Base-by-base conservation (phyloP, 2,329 filamentous ascomycete species). In the Diaporthe nobilis region DNA sequence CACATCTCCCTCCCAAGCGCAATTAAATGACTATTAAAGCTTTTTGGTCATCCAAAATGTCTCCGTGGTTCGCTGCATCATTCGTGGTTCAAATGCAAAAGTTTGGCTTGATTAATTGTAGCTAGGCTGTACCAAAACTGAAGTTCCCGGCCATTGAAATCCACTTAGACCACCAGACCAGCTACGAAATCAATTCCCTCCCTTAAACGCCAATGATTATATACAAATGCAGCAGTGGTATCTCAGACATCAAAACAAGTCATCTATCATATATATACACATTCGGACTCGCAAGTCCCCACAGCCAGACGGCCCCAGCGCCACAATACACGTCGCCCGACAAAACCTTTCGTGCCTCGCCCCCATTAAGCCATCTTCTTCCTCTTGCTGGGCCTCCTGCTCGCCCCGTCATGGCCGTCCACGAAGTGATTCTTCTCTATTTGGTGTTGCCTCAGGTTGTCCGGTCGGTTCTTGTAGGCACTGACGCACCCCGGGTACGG, bases 381-480 rank as follows among this genome's bases (percentile, higher is more conserved):
- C 79, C 87, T 84, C 82, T 90, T 90, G 49, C 80, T 84, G 2
- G 86, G 85, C 75, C 87, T 82, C 72, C 84, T 80, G 17, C 71
- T 77, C 5, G 76, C 75, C 68, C 80, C 81, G n/a, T 83, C 82
- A 34, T 87, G 85, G 4, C 83, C 84, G 13, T 86, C 84, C n/a
- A 89, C 84, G 77, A 88, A 90, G 77, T 91, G 89, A 0, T 85
- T 85, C 83, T 90, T 90, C 75, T 90, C 88, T 47, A 89, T 85
- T 80, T 90, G 88, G 79, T 91, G 89, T 80, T 90, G 88, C 75
- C 87, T 84, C 77, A 91, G 81, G 73, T 91, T 91, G 78, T 91
- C 89, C 37, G 85, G 85, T 17, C 89, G 85, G 78, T 90, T 91
- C 81, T 87, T 89, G 79, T 89, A 91, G 78, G 87, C 86, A 79